These are phyloP conservation scores for Niveomyces coronatus DNA, from an alignment of 2,329 filamentous ascomycete genomes.

Conservation along the genomic window DNA sequence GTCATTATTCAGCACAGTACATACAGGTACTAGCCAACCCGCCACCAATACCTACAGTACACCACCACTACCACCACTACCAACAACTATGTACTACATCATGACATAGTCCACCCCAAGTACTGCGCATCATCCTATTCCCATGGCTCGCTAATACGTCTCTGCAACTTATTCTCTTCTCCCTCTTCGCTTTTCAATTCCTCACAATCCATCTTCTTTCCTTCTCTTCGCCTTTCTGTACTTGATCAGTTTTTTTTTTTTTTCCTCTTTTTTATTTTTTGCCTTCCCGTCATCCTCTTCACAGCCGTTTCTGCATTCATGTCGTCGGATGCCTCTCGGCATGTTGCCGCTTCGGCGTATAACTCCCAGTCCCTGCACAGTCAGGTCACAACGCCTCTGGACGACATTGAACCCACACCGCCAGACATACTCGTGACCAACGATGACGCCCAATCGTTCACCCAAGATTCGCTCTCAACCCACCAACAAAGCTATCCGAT, in stretches of 20 bases:
- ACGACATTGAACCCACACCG: neutral
- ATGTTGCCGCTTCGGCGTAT: constrained; percentile 1
- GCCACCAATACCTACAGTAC: too few species aligned
- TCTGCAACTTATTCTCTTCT: too few species aligned
- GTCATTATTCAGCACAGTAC: too few species aligned
- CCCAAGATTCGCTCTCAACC: neutral
- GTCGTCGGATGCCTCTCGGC: constrained; percentile 3
- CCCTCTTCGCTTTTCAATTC: too few species aligned
- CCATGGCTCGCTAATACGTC: neutral
- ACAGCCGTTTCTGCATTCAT: neutral
- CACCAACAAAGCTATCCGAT: neutral
- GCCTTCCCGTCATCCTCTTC: too few species aligned
- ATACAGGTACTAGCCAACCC: too few species aligned
- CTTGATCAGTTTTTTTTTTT: too few species aligned
- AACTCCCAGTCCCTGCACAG: neutral
- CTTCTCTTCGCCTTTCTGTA: too few species aligned
- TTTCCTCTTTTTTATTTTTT: too few species aligned
- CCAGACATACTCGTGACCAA: neutral
- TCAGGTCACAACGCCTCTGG: neutral
- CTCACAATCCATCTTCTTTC: too few species aligned
- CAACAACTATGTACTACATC: too few species aligned
- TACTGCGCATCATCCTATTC: neutral
- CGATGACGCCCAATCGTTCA: neutral
- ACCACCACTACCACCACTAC: neutral
- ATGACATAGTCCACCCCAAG: too few species aligned